Conservation (phyloP, 2,329 filamentous ascomycete genomes). For the Fusarium gaditjirri region DNA sequence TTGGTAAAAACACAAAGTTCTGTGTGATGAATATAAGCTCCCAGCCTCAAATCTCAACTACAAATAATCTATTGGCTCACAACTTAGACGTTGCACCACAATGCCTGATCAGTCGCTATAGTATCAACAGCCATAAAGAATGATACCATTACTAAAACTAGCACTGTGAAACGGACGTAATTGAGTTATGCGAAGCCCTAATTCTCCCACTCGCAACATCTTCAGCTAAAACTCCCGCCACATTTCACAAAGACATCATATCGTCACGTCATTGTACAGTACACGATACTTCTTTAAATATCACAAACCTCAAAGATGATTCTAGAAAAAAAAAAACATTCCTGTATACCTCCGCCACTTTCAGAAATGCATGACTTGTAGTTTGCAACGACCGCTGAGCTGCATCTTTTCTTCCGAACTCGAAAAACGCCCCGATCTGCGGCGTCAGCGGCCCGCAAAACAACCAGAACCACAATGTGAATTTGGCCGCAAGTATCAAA, state of each 20-base stretch:
- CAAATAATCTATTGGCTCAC: too few relatives aligned
- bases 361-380: background rate
- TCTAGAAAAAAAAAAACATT: background rate
- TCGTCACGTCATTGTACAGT: background rate
- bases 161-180: too few relatives aligned
- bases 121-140: too few relatives aligned
- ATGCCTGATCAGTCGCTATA: too few relatives aligned
- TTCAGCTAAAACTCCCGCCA: background rate
- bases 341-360: accelerated
- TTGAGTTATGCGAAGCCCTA: too few relatives aligned
- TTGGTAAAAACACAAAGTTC: too few relatives aligned
- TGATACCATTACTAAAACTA: too few relatives aligned
- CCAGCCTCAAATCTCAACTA: too few relatives aligned
- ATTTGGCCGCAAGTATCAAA: background rate
- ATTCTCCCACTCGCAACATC: background rate
- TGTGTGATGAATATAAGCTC: too few relatives aligned
- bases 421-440: background rate
- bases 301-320: background rate
- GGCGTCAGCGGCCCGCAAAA: background rate
- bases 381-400: too few relatives aligned
- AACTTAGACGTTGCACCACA: too few relatives aligned
- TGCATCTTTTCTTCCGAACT: background rate
- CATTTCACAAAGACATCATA: accelerated
- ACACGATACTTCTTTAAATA: background rate
- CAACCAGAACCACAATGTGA: accelerated